A percentile compares a stretch with the other conserved stretches of the same genome.
phyloP scores from a whole-genome alignment of 2,329 filamentous ascomycete species.

The Talaromyces sp. region DNA sequence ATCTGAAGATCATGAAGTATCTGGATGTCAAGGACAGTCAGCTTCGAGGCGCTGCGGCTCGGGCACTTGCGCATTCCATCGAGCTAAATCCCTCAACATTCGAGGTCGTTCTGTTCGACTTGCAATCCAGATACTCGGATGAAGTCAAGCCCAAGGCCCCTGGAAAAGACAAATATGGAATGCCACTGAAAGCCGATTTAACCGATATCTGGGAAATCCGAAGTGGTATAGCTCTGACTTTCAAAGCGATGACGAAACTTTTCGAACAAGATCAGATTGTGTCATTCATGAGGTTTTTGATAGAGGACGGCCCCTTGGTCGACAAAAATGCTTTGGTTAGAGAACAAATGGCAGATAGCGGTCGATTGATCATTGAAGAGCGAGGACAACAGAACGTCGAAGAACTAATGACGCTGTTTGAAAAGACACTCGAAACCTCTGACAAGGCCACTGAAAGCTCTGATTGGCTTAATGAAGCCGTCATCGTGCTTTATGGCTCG shows the following conservation, averaged over 20 bases:
- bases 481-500: slow-evolving; percentile 95
- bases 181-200: slow-evolving; percentile 83
- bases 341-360: slow-evolving; percentile 86
- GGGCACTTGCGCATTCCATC: slow-evolving; percentile 71
- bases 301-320: slow-evolving; percentile 79
- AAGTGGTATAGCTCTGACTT: slow-evolving; percentile 81
- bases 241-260: slow-evolving; percentile 69
- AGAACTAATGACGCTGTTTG: slow-evolving; percentile 85
- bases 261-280: slow-evolving; percentile 68
- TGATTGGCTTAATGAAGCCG: slow-evolving; percentile 91
- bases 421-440: slow-evolving; percentile 77
- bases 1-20: slow-evolving; percentile 67
- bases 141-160: slow-evolving; percentile 77
- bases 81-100: slow-evolving; percentile 57
- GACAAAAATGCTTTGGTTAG: slow-evolving; percentile 74
- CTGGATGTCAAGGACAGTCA: slow-evolving; percentile 74
- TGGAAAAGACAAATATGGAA: slow-evolving; percentile 86
- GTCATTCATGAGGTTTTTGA: slow-evolving; percentile 75
- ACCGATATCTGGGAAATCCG: slow-evolving; percentile 87
- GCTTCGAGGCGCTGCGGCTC: slow-evolving; percentile 75
- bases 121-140: slow-evolving; percentile 69
- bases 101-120: slow-evolving; percentile 55
- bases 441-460: slow-evolving; percentile 75
- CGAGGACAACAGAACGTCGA: slow-evolving; percentile 82
- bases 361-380: slow-evolving; percentile 70